Evolutionary conservation across 2,329 filamentous ascomycete species (phyloP).

Genomic region (Mariannaea elegans): DNA sequence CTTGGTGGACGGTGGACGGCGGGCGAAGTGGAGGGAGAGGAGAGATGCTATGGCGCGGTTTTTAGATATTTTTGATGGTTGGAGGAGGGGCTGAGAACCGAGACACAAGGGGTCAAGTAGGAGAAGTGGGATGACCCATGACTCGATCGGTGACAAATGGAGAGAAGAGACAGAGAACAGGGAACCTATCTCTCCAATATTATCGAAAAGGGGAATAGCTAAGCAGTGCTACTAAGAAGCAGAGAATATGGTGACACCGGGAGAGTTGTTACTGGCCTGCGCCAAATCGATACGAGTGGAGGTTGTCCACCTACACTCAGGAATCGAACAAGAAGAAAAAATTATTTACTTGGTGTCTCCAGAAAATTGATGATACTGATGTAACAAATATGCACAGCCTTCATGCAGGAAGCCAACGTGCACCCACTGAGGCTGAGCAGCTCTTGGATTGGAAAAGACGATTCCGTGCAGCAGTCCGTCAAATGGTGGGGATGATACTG

Average conservation of each 20-base stretch:
- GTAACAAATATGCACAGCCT: constrained; percentile 8
- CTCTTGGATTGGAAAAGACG: neutral
- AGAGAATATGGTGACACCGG: neutral
- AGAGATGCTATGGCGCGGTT: neutral
- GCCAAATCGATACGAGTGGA: neutral
- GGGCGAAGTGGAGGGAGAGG: neutral
- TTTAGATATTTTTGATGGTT: neutral
- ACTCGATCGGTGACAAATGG: neutral
- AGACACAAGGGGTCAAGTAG: neutral
- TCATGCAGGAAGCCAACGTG: neutral
- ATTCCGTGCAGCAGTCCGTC: neutral
- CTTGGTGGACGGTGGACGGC: neutral
- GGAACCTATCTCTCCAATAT: too few relatives aligned
- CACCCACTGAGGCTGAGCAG: constrained; percentile 13
- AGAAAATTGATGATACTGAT: neutral
- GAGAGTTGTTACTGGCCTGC: neutral
- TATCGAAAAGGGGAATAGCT: too few relatives aligned
- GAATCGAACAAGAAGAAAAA: neutral
- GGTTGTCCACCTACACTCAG: neutral
- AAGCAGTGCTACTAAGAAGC: too few relatives aligned
- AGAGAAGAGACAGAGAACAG: too few relatives aligned
- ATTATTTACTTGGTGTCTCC: neutral
- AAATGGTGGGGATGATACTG: neutral
- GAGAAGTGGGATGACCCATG: neutral
- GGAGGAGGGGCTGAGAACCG: neutral